Base-by-base conservation (phyloP, 202 grass and related monocot species). In the Setaria viridis region DNA sequence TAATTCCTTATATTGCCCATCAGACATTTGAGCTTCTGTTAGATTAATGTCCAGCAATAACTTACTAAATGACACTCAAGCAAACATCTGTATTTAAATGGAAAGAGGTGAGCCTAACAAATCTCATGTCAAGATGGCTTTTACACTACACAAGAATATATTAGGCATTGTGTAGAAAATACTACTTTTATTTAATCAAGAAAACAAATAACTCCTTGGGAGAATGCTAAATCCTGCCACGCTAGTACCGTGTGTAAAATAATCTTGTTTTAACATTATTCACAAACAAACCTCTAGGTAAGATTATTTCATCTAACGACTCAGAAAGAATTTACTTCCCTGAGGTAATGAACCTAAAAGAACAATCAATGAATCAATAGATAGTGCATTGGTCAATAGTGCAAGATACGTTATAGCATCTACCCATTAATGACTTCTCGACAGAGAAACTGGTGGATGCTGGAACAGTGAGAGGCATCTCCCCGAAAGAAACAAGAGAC, bases 61-160 rank as follows among this genome's bases (percentile, higher is more conserved):
- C 43, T 41, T 41, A 41, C 0, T 6, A 5, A 70, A 60, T 19
- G 35, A 45, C 25, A 85, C 65, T 59, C 53, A 62, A 85, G 42
- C 37, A 85, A 62, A 51, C 54, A 79, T 72, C 34, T 85, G 45
- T 15, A 42, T 72, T 71, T 46, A 35, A 81, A 85, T 62, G 29
- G 5, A 71, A 70, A 50, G 42, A 62, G 47, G 9, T 5, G 21
- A 47, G 49, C 25, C 41, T 45, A 70, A 70, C 30, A 41, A 41
- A 41, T 6, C 39, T 41, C 39, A 85, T 68, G 46, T 68, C 64
- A 55, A 25, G 19, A 67, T 15, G 11, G 33, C 64, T 29, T 59
- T 10, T 58, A 67, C 47, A 46, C 63, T 49, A 69, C 37, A 85
- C 9, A 32, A 25, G 46, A 41, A 41, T 41, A 4, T 34, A 73